A percentile compares a stretch with the other conserved stretches of the same genome.
phyloP scores from a whole-genome alignment of 257 asterid genomes.

The Solanum chmielewskii region DNA sequence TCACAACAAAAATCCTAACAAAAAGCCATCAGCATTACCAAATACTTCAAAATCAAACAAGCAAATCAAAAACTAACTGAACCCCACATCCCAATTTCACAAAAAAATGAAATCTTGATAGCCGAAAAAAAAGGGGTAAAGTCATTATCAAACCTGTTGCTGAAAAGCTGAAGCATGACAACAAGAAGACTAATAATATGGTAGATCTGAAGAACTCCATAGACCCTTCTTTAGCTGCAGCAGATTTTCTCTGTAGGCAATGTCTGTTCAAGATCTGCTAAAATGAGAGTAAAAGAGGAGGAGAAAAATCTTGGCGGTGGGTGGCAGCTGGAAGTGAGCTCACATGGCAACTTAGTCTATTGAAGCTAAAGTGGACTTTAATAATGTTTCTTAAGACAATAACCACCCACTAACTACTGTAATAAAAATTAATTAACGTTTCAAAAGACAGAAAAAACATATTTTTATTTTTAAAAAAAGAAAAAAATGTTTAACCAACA shows the following conservation, averaged over 20 bases:
- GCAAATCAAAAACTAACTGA: neutral
- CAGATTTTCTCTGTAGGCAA: constrained; percentile 6
- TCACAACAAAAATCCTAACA: neutral
- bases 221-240: neutral
- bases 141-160: constrained; percentile 35
- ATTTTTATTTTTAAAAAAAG: fast-evolving
- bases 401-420: neutral
- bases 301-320: constrained; percentile 5
- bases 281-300: neutral
- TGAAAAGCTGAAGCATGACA: constrained; percentile 48
- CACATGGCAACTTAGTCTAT: neutral
- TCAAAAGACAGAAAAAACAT: neutral
- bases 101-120: neutral
- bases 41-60: neutral
- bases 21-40: neutral
- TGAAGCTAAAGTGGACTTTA: constrained; percentile 10
- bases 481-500: neutral
- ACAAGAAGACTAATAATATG: constrained; percentile 23
- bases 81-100: neutral
- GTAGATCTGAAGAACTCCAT: constrained; percentile 39
- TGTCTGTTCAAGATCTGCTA: constrained; percentile 27
- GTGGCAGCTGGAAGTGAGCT: constrained; percentile 10
- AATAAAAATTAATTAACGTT: neutral
- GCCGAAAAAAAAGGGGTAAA: neutral
- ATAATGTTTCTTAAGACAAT: neutral